A percentile compares a stretch with the other conserved stretches of the same genome.
These are phyloP conservation scores for Alternaria brassicae DNA, from an alignment of 2,329 filamentous ascomycete genomes.

Conservation along the genomic window DNA sequence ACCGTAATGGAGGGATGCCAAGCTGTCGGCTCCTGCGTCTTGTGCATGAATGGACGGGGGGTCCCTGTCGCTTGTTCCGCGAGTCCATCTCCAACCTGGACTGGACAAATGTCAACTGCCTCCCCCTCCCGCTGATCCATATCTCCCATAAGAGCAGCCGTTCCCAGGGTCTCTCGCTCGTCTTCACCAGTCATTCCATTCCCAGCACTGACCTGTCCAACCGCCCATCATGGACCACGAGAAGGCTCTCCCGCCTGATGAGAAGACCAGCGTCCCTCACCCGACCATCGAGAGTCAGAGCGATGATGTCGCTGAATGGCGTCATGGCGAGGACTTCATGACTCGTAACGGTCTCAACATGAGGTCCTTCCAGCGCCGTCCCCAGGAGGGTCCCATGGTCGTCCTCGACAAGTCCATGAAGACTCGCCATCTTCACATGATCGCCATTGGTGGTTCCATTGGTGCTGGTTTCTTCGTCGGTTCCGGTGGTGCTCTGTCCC, in stretches of 20 bases:
- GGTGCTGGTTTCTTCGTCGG: slow-evolving; percentile 70
- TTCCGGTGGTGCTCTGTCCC: slow-evolving; percentile 62
- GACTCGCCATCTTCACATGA: slow-evolving; percentile 67
- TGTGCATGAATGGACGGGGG: slow-evolving; percentile 24
- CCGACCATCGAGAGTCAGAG: slow-evolving; percentile 22
- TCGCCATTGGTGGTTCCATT: slow-evolving; percentile 67
- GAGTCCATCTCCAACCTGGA: slow-evolving; percentile 22
- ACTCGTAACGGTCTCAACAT: slow-evolving; percentile 48
- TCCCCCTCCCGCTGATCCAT: slow-evolving; percentile 35
- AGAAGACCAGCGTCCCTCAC: slow-evolving; percentile 34
- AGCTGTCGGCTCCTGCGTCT: slow-evolving; percentile 29
- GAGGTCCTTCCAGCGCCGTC: slow-evolving; percentile 46
- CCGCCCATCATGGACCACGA: slow-evolving; percentile 38
- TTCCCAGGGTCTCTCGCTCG: slow-evolving; percentile 16
- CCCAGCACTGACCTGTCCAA: slow-evolving; percentile 19
- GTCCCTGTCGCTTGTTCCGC: slow-evolving; percentile 38
- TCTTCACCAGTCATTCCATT: slow-evolving; percentile 6
- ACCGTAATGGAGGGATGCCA: slow-evolving; percentile 29
- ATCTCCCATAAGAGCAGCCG: slow-evolving; percentile 28
- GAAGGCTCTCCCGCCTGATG: slow-evolving; percentile 34
- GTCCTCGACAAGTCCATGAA: slow-evolving; percentile 58
- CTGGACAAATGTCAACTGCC: slow-evolving; percentile 30
- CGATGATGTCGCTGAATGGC: slow-evolving; percentile 34
- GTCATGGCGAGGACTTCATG: slow-evolving; percentile 42
- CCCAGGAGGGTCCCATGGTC: slow-evolving; percentile 27